Base-by-base conservation (phyloP, 176 grass and related monocot genomes). In the Carex myosuroides region DNA sequence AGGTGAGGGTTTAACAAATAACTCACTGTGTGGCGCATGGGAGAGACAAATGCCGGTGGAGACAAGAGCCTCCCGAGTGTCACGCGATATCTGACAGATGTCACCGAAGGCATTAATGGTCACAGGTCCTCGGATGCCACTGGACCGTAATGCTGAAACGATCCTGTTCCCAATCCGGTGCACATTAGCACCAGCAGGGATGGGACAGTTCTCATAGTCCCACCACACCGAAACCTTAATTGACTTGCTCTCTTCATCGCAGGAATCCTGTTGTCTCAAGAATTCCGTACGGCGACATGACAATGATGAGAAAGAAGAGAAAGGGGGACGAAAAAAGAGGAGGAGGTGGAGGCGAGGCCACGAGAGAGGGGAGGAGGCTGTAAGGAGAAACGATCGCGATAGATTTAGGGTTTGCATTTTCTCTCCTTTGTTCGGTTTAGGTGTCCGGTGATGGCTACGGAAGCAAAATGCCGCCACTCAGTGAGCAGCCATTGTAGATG, bases 171-270 rank as follows among this genome's bases (percentile, higher is more conserved):
- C 91, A 57, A 99, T 54, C 76, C 86, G 89, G 85, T 72, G 76
- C 26, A 87, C 87, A 83, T 95, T 92, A 64, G 94, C 85, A 39
- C 81, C 85, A 26, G 48, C 52, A 39, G 96, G 96, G 61, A 99
- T 62, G 35, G 58, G 0, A 87, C 93, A 95, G 87, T 99, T 95
- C 93, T 95, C 96, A 86, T 95, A 99, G 91, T 99, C 96, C 96
- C 93, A 99, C 89, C 86, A 95, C 75, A 99, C 96, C 1, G 93
- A 88, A 26, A 99, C 93, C 83, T 87, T 89, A 53, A 99, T 88
- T 39, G 57, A 76, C 85, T 60, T 89, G 89, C 81, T 81, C 59
- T 88, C 85, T 74, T 88, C 89, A 18, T 16, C 83, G 5, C 1
- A 18, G 6, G 30, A 42, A 81, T 44, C 20, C 13, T 86, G 62